Evolutionary conservation across 1,139 yeast genomes (phyloP), one percentile per base, ranked within the genome.

Genomic region (Saccharomycopsis hybrid): DNA sequence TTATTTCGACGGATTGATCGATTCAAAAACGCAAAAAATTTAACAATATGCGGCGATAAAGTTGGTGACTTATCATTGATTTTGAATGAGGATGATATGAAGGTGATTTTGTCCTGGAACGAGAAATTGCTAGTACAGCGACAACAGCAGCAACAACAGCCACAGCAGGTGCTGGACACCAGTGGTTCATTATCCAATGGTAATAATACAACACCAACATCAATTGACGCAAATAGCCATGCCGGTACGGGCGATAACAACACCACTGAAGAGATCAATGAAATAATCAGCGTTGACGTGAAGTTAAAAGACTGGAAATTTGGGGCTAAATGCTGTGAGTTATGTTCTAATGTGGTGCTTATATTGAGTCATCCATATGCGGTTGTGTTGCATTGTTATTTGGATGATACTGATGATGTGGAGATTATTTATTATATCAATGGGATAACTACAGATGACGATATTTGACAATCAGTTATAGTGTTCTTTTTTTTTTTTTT

Each of bases 21-120:
- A 58, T 80, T 79, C 59, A 73, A 71, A 52, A 71, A 67, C 41
- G 61, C 72, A 4, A 69, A 65, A 3, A 50, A 50, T 24, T 50
- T 70, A 18, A 59, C 61, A 1, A 57, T 70, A 2, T 59, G 62
- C 3, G 67, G 66, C 0, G 60, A 66, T 18, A 59, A 57, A 38
- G 53, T 60, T 31, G 74, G 74, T 0, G 57, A 61, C 11, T 55
- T 80, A 35, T 75, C 76, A 48, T 70, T 81, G 53, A 70, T 74
- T 3, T 64, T 80, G 9, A 75, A 75, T 53, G 82, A 80, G 46
- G 81, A 78, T 44, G 79, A 75, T 11, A 71, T 73, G 53, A 72
- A 69, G 50, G 77, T 80, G 2, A 75, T 78, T 0, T 66, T 80
- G 11, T 69, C 76, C 49, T 81, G 85, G 86, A 80, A 79, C 56